These are phyloP conservation scores for Cordyceps tenuipes DNA, from an alignment of 2,329 filamentous ascomycete genomes.

Conservation along the genomic window DNA sequence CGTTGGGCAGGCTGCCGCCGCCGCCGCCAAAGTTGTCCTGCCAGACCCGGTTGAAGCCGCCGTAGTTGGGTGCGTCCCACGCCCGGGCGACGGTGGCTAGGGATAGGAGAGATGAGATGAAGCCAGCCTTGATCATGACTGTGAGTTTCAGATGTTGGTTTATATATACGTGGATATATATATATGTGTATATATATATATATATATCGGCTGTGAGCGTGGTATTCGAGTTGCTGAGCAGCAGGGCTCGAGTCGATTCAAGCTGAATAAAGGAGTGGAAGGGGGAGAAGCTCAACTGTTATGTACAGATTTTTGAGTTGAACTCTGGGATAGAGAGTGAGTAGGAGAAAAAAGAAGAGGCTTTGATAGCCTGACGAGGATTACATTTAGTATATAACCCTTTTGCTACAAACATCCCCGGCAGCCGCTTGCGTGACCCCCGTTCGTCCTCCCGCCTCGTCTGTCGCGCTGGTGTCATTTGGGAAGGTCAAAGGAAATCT, in stretches of 20 bases:
- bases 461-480: slow-evolving; percentile 9
- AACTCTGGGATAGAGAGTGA: neutral
- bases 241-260: neutral
- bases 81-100: slow-evolving; percentile 27
- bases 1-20: slow-evolving; percentile 25
- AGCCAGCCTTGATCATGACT: slow-evolving; percentile 19
- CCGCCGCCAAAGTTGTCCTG: slow-evolving; percentile 34
- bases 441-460: neutral
- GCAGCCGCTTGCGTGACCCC: slow-evolving; percentile 9
- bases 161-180: too few relatives aligned
- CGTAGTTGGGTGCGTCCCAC: slow-evolving; percentile 29
- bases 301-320: neutral
- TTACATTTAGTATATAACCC: slow-evolving; percentile 5
- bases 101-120: slow-evolving; percentile 21
- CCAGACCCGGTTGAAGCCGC: slow-evolving; percentile 33
- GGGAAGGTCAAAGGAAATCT: slow-evolving; percentile 7
- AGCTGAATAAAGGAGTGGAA: neutral
- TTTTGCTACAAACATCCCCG: neutral
- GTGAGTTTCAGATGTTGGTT: neutral
- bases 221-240: neutral
- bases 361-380: neutral
- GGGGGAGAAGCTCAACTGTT: neutral
- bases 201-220: neutral
- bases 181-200: too few relatives aligned
- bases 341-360: neutral